Evolutionary conservation across 108 stramenopile species (phyloP).

Genomic region (Seminavis robusta): DNA sequence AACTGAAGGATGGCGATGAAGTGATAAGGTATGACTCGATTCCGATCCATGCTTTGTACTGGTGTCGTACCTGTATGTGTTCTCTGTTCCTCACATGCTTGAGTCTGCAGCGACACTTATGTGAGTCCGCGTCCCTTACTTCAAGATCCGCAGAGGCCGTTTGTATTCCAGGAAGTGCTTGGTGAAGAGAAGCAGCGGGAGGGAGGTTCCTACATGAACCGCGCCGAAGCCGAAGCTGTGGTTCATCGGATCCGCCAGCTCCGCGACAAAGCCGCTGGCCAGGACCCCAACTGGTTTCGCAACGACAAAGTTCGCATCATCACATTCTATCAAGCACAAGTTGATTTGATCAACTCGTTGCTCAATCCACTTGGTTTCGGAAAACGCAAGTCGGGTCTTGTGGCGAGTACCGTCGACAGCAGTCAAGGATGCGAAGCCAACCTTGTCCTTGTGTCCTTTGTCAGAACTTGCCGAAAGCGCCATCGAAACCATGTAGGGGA

Average conservation of each 20-base stretch:
- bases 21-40: too few species aligned
- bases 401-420: constrained; percentile 81
- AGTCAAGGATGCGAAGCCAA: constrained; percentile 87
- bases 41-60: too few species aligned
- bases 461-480: too few species aligned
- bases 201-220: constrained; percentile 67
- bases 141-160: constrained; percentile 33
- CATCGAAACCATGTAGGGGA: too few species aligned
- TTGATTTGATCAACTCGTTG: constrained; percentile 42
- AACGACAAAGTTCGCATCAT: constrained; percentile 70
- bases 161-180: constrained; percentile 49
- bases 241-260: constrained; percentile 48
- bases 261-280: neutral
- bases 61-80: too few species aligned
- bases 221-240: constrained; percentile 57
- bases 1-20: constrained; percentile 57
- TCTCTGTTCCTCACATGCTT: constrained; percentile 15
- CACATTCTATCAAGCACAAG: constrained; percentile 87
- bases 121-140: constrained; percentile 18
- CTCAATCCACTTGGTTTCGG: constrained; percentile 39
- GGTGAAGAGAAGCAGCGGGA: constrained; percentile 33
- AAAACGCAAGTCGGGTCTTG: constrained; percentile 32
- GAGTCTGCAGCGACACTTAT: too few species aligned
- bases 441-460: constrained; percentile 77
- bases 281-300: too few species aligned